phyloP scores from a whole-genome alignment of 2,329 filamentous ascomycete genomes.

The Aphanocladium album region DNA sequence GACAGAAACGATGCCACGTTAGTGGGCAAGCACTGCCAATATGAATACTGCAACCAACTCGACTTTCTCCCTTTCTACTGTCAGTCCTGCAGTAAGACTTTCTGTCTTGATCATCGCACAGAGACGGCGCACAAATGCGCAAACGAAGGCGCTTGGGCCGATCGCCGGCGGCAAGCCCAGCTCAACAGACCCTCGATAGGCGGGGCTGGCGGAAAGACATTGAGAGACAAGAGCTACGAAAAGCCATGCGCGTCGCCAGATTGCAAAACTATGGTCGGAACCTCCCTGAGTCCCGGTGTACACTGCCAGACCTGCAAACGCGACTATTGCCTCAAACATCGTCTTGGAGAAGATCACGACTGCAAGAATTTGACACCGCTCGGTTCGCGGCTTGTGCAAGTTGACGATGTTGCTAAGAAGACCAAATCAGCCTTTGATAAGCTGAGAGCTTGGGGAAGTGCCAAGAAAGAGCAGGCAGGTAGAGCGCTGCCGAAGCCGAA shows the following conservation, averaged over 20 bases:
- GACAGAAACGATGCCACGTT: constrained; percentile 69
- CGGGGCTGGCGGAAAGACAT: constrained; percentile 39
- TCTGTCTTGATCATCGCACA: constrained; percentile 88
- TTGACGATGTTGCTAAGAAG: constrained; percentile 53
- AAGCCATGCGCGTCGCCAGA: constrained; percentile 62
- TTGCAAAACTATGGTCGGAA: constrained; percentile 70
- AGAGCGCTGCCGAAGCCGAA: constrained; percentile 58
- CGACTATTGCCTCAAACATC: constrained; percentile 73
- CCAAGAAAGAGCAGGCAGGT: constrained; percentile 62
- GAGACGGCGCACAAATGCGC: constrained; percentile 72
- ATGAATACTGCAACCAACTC: constrained; percentile 85
- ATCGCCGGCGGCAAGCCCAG: constrained; percentile 49
- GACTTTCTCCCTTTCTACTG: constrained; percentile 96
- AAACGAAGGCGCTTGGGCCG: constrained; percentile 58
- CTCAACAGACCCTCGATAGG: constrained; percentile 50
- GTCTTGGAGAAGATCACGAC: constrained; percentile 74
- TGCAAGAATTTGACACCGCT: constrained; percentile 68
- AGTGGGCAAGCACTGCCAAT: constrained; percentile 87
- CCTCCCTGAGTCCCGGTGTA: constrained; percentile 60
- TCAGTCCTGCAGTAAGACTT: constrained; percentile 79
- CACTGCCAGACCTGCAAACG: constrained; percentile 68
- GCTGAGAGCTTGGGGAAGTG: constrained; percentile 73
- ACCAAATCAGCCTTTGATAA: constrained; percentile 70
- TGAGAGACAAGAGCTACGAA: constrained; percentile 51
- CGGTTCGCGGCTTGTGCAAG: constrained; percentile 42